Evolutionary conservation across 2,329 filamentous ascomycete species (phyloP), one percentile per base, ranked within the genome.

Genomic region (Xylariaceae sp.): DNA sequence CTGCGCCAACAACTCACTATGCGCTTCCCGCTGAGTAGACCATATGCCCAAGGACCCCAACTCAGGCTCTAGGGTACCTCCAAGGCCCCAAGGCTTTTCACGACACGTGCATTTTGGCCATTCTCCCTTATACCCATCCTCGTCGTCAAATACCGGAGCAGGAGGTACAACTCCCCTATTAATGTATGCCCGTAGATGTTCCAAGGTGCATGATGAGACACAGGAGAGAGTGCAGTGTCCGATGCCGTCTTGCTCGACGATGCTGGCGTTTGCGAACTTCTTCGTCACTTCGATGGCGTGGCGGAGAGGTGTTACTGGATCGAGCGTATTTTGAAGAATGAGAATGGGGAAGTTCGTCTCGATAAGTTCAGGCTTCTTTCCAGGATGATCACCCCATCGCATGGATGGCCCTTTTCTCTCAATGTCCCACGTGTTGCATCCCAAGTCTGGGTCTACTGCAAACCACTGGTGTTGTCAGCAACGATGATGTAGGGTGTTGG

Each of bases 241-340:
- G 44, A 61, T 56, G 2, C 64, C 58, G 14, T 60, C 52, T 52
- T 73, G 69, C 62, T 73, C 71, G 3, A 75, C 53, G 33, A 75
- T 59, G 31, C 70, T 70, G 5, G 71, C 65, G 41, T 63, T 62
- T 6, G 64, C 58, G 52, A 74, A 74, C 53, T 67, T 66, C 28
- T 61, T 64, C 22, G 70, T 65, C 70, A 72, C 73, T 17, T 66
- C 66, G 18, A 75, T 67, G 1, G 75, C 78, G 40, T 74, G 73
- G 41, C 61, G 58, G 5, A 84, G 65, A 3, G 82, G 81, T 0
- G 82, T 85, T 16, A 85, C 81, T 1, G 82, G 81, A 51, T 86
- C 82, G 13, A 78, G 71, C 0, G 75, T 78, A 60, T 80, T 84
- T 34, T 76, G 77, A 12, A 84, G 67, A 61, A 83, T 80, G 6